A percentile compares a stretch with the other conserved stretches of the same genome.
Conservation (phyloP, 768 basidiomycete species). For the Crepidotus variabilis region DNA sequence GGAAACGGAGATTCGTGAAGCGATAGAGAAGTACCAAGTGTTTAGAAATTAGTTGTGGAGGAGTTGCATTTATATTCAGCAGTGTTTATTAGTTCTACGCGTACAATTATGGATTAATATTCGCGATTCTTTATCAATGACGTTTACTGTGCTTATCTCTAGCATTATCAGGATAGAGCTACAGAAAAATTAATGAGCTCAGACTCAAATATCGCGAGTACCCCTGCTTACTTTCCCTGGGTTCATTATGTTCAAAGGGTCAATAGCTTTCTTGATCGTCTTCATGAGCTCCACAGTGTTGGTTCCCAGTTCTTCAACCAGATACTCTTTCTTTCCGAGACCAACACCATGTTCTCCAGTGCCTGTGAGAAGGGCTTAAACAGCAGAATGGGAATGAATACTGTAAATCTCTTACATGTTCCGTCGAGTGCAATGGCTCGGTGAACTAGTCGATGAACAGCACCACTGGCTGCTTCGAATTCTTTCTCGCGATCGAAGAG, state of each 20-base stretch:
- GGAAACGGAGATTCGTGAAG: conserved; percentile 70
- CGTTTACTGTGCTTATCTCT: conserved; percentile 2
- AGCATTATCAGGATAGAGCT: conserved; percentile 31
- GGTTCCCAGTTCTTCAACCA: conserved; percentile 76
- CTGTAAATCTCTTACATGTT: conserved; percentile 50
- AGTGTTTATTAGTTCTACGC: conserved; percentile 1
- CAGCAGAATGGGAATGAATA: neutral
- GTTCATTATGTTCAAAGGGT: conserved; percentile 81
- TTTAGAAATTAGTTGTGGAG: conserved; percentile 24
- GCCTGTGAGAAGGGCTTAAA: conserved; percentile 31
- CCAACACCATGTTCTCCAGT: conserved; percentile 90
- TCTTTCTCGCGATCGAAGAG: conserved; percentile 60
- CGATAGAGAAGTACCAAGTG: conserved; percentile 65
- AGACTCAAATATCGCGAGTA: conserved; percentile 2
- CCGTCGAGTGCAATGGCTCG: conserved; percentile 74
- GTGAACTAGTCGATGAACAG: conserved; percentile 68
- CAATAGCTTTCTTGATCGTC: conserved; percentile 74
- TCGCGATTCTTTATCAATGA: neutral
- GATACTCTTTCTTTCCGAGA: conserved; percentile 80
- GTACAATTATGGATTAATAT: conserved; percentile 17
- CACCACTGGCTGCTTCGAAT: conserved; percentile 45
- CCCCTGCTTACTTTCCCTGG: conserved; percentile 71
- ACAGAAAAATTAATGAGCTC: neutral
- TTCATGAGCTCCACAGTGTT: conserved; percentile 85
- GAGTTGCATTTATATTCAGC: too few relatives aligned